Conservation (phyloP, 768 basidiomycete species). For the Kwoniella sp. region DNA sequence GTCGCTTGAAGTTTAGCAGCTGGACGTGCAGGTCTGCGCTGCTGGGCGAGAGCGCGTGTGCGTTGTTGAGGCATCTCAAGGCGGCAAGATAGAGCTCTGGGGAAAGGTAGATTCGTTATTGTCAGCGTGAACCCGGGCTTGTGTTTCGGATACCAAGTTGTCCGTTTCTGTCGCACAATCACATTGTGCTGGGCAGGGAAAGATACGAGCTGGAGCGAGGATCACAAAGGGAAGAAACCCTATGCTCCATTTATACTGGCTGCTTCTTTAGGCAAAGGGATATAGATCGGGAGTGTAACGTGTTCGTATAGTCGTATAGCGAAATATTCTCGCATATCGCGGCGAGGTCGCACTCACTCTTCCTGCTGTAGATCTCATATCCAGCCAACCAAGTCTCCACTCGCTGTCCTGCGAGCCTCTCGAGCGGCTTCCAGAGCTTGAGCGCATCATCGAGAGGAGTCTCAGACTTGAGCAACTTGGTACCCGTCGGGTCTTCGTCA, state of each 20-base stretch:
- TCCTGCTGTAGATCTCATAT: constrained; percentile 80
- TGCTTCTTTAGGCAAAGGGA: too few species aligned
- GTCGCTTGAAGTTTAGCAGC: constrained; percentile 66
- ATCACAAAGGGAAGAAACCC: too few species aligned
- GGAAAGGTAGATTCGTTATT: constrained; percentile 1
- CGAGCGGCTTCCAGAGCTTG: constrained; percentile 70
- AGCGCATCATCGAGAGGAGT: constrained; percentile 76
- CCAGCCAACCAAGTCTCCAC: constrained; percentile 72
- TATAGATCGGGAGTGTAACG: too few species aligned
- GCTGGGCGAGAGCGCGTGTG: constrained; percentile 62
- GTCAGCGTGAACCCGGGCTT: constrained; percentile 6
- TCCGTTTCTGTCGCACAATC: background rate
- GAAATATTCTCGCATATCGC: background rate
- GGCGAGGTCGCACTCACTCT: constrained; percentile 63
- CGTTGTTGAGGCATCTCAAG: constrained; percentile 66
- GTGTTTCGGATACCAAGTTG: background rate
- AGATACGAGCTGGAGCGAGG: too few species aligned
- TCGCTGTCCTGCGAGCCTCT: constrained; percentile 61
- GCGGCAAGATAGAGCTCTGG: constrained; percentile 82
- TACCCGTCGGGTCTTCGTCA: constrained; percentile 83
- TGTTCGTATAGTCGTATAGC: too few species aligned
- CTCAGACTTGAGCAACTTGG: constrained; percentile 66
- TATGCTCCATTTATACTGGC: too few species aligned
- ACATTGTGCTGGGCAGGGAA: too few species aligned
- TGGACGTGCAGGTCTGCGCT: constrained; percentile 74